phyloP scores from a whole-genome alignment of 352 stramenopile species.

The Globisporangium uncinulatum region DNA sequence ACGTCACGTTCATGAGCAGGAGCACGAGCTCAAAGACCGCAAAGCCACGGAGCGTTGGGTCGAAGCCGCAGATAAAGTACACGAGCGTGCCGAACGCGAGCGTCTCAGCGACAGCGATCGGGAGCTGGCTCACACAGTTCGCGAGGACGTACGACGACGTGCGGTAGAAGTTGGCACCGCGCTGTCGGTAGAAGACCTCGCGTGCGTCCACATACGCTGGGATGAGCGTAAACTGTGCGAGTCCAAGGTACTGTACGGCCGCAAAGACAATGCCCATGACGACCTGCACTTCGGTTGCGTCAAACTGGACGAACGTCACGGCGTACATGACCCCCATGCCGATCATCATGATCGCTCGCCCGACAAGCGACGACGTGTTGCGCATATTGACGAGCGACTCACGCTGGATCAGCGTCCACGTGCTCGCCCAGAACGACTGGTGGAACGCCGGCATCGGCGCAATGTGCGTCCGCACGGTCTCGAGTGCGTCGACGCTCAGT shows the following conservation, averaged over 20 bases:
- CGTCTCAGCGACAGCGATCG: background rate
- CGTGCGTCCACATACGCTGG: background rate
- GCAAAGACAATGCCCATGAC: background rate
- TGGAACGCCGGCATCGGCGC: constrained; percentile 26
- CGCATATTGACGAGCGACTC: constrained; percentile 49
- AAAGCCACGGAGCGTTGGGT: background rate
- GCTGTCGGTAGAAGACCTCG: background rate
- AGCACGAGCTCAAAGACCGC: background rate
- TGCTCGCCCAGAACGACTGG: constrained; percentile 19
- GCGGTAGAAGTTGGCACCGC: background rate
- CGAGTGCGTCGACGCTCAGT: constrained; percentile 11
- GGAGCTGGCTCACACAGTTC: background rate
- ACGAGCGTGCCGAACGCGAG: background rate
- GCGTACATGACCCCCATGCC: constrained; percentile 41
- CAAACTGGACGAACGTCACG: constrained; percentile 30
- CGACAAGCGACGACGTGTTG: constrained; percentile 29
- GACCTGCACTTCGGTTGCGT: constrained; percentile 1
- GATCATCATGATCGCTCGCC: constrained; percentile 27
- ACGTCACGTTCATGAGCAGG: background rate
- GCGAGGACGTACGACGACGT: background rate
- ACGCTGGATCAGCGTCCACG: constrained; percentile 26
- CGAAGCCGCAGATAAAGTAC: constrained; percentile 1
- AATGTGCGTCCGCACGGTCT: constrained; percentile 22
- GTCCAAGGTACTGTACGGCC: background rate
- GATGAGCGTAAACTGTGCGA: background rate